Percentiles rank a stretch among this genome's conserved stretches.
Conservation (phyloP, 2,329 filamentous ascomycete genomes). For the Alternaria sp. region DNA sequence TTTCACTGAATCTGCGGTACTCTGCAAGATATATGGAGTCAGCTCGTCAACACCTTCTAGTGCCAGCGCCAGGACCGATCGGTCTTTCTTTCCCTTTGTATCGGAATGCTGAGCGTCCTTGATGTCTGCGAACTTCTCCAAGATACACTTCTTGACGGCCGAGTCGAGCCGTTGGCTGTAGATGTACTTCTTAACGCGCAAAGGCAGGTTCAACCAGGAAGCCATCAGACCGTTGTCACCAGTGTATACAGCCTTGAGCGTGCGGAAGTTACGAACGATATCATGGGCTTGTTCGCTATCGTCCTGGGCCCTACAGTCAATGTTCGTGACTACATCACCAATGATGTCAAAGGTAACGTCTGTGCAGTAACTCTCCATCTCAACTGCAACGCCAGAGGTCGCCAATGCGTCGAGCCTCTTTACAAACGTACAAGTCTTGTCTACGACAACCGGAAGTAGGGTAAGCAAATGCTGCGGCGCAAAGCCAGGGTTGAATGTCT, state of each 20-base stretch:
- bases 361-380: slow-evolving; percentile 42
- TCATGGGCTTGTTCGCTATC: slow-evolving; percentile 26
- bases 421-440: slow-evolving; percentile 47
- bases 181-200: slow-evolving; percentile 27
- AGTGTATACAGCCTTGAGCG: slow-evolving; percentile 29
- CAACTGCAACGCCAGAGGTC: slow-evolving; percentile 29
- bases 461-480: slow-evolving; percentile 47
- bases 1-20: slow-evolving; percentile 52
- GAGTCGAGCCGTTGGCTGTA: slow-evolving; percentile 34
- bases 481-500: slow-evolving; percentile 51
- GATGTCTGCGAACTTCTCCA: slow-evolving; percentile 36
- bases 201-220: slow-evolving; percentile 32
- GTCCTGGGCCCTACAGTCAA: slow-evolving; percentile 42
- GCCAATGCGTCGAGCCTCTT: slow-evolving; percentile 41
- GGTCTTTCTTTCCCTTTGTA: slow-evolving; percentile 32
- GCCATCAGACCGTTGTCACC: slow-evolving; percentile 32
- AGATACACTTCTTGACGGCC: slow-evolving; percentile 38
- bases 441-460: slow-evolving; percentile 45
- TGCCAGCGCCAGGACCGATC: slow-evolving; percentile 47
- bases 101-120: slow-evolving; percentile 26
- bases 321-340: slow-evolving; percentile 40
- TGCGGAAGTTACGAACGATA: slow-evolving; percentile 36
- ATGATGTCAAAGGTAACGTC: slow-evolving; percentile 49
- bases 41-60: slow-evolving; percentile 41
- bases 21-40: slow-evolving; percentile 47